phyloP scores from a whole-genome alignment of 2,329 filamentous ascomycete species.

The Xylariaceae sp. region DNA sequence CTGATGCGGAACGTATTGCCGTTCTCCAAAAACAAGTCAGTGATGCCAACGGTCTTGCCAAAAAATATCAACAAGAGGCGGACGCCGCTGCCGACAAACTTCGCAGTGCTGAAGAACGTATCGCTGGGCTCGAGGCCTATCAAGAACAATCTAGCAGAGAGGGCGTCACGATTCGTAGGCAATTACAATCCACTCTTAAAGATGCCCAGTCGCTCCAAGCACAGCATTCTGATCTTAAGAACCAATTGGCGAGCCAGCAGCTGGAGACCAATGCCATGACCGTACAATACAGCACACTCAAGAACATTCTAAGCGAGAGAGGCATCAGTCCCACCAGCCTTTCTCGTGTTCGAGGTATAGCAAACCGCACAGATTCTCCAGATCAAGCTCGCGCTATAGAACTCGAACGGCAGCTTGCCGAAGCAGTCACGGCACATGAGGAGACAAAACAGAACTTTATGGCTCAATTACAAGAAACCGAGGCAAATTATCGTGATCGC shows the following conservation, averaged over 20 bases:
- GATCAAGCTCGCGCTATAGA: conserved; percentile 76
- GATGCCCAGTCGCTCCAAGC: conserved; percentile 80
- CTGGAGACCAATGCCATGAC: conserved; percentile 90
- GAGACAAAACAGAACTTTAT: conserved; percentile 77
- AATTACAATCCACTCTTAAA: conserved; percentile 77
- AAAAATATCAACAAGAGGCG: conserved; percentile 84
- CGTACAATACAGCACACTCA: conserved; percentile 88
- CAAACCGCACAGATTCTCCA: conserved; percentile 72
- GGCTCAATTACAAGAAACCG: conserved; percentile 78
- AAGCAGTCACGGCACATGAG: conserved; percentile 73
- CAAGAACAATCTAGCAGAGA: conserved; percentile 96
- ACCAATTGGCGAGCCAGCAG: conserved; percentile 78
- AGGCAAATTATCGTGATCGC: conserved; percentile 85
- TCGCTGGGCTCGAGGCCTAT: conserved; percentile 92
- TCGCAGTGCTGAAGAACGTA: conserved; percentile 88
- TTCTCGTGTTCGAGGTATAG: conserved; percentile 66
- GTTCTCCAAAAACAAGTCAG: conserved; percentile 78
- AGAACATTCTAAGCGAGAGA: conserved; percentile 85
- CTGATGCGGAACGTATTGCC: conserved; percentile 60
- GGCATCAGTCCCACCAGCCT: conserved; percentile 75
- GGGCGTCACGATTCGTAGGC: conserved; percentile 81
- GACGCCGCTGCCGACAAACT: conserved; percentile 84
- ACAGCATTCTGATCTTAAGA: conserved; percentile 75
- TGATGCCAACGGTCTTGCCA: conserved; percentile 72
- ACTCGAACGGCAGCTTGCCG: conserved; percentile 81